Base-by-base conservation (phyloP, 2,329 filamentous ascomycete species). In the Aspergillus sp. region DNA sequence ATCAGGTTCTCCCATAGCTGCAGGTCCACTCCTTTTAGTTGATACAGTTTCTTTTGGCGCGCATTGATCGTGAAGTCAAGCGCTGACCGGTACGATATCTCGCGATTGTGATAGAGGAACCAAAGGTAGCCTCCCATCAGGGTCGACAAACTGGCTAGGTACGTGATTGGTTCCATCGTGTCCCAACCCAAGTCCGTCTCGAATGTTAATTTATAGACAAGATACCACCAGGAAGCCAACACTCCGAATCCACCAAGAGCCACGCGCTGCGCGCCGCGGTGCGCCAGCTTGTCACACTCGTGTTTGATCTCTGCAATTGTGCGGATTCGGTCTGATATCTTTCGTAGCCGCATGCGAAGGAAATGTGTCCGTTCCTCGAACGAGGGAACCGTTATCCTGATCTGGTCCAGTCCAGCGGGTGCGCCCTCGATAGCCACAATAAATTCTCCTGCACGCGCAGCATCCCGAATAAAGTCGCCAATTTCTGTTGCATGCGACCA, bases 291-390 rank as follows among this genome's bases (percentile, higher is more conserved):
- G 74, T 97, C 93, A 76, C 93, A 97, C 69, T 94, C 89, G 22
- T 86, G 83, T 80, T 97, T 97, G 71, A 96, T 80, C 54, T 85
- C 85, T 4, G 91, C 87, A 76, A 93, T 85, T 22, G 83, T 75
- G 23, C 89, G 86, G 55, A 97, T 89, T 60, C 87, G 83, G 51
- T 80, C 82, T 3, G 89, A 89, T 71, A 90, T 88, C 64, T 90
- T 91, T 49, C 91, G 84, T 55, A 97, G 79, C 7, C 91, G 83
- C 75, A 91, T 86, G 8, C 93, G 87, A 72, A 96, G 85, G 76
- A 94, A 97, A 76, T 94, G 90, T 0, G 93, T 97, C n/a, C 93
- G 84, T 73, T 97, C 93, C 63, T 89, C 87, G 83, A 97, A 97
- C 51, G 89, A 92, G 0, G 93, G 93, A 9, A 97, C 93, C 0